These are phyloP conservation scores for Xylaria venustula DNA, from an alignment of 495 filamentous ascomycete genomes.

Conservation along the genomic window DNA sequence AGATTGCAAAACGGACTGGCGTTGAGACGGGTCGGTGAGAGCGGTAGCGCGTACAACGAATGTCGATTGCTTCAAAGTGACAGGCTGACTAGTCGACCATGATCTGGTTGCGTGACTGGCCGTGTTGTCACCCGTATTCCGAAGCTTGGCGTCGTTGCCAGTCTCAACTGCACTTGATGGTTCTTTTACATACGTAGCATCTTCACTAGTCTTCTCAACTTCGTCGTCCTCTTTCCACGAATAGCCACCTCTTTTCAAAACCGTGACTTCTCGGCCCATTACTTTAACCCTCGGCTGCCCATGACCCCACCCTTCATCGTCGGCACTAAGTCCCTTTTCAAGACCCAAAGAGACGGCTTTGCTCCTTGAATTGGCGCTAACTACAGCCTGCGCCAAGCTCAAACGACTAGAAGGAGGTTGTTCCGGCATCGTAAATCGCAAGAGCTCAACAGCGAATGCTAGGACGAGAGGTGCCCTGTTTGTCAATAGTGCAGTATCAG, in stretches of 20 bases:
- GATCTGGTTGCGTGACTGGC: slow-evolving; percentile 24
- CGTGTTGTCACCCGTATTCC: background rate
- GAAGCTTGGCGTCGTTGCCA: background rate
- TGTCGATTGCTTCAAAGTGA: slow-evolving; percentile 48
- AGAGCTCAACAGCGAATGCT: slow-evolving; percentile 70
- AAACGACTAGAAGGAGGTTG: slow-evolving; percentile 79
- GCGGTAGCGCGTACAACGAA: slow-evolving; percentile 49
- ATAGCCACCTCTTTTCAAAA: slow-evolving; percentile 77
- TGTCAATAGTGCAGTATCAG: slow-evolving; percentile 58
- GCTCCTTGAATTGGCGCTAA: slow-evolving; percentile 71
- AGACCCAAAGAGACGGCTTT: slow-evolving; percentile 75
- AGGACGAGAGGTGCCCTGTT: slow-evolving; percentile 80
- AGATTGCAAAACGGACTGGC: slow-evolving; percentile 33
- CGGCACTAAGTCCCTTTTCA: slow-evolving; percentile 62
- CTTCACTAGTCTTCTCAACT: slow-evolving; percentile 22
- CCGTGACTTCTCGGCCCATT: slow-evolving; percentile 68
- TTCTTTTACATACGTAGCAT: slow-evolving; percentile 24
- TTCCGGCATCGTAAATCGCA: slow-evolving; percentile 77
- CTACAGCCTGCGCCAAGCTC: slow-evolving; percentile 75
- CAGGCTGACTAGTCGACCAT: slow-evolving; percentile 38
- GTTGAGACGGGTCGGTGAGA: slow-evolving; percentile 37
- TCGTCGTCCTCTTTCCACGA: slow-evolving; percentile 54
- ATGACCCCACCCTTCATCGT: slow-evolving; percentile 69
- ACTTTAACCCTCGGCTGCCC: slow-evolving; percentile 70
- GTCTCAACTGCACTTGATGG: slow-evolving; percentile 13